Conservation (phyloP, 768 basidiomycete species). For the Naganishia vishniacii region DNA sequence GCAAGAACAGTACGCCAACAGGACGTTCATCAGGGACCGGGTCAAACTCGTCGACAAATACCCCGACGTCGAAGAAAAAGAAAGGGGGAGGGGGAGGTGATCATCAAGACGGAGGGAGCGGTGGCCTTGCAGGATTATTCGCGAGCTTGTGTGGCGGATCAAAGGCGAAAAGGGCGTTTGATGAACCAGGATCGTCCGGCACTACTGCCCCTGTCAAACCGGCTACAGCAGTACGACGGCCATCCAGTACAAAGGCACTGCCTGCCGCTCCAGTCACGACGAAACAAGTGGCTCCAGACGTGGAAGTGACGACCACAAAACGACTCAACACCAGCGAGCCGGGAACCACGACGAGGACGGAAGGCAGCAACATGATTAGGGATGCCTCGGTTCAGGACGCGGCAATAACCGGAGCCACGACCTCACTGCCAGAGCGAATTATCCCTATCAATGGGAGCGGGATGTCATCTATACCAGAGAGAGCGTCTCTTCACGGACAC, state of each 20-base stretch:
- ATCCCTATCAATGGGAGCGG: background rate
- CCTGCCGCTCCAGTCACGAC: slow-evolving; percentile 13
- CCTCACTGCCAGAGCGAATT: too few relatives aligned
- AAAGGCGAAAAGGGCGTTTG: slow-evolving; percentile 14
- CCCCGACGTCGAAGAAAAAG: slow-evolving; percentile 6
- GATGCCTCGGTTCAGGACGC: background rate
- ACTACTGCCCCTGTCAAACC: background rate
- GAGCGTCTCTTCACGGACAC: background rate
- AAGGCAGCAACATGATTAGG: background rate
- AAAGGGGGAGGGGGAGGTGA: slow-evolving; percentile 9
- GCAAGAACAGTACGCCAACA: slow-evolving; percentile 10
- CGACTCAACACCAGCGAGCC: background rate
- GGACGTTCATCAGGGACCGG: slow-evolving; percentile 17
- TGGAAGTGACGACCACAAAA: slow-evolving; percentile 15
- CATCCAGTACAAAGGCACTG: slow-evolving; percentile 1
- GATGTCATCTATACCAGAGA: background rate
- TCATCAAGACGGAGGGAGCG: background rate
- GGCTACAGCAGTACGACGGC: background rate
- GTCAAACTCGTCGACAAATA: background rate
- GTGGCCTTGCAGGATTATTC: slow-evolving; percentile 7
- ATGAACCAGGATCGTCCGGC: background rate
- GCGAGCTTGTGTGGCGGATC: slow-evolving; percentile 8
- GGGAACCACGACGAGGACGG: background rate
- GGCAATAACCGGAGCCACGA: background rate
- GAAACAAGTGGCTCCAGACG: slow-evolving; percentile 10